phyloP scores from a whole-genome alignment of 1,284 basidiomycete genomes.

The Cryptococcus sp. region DNA sequence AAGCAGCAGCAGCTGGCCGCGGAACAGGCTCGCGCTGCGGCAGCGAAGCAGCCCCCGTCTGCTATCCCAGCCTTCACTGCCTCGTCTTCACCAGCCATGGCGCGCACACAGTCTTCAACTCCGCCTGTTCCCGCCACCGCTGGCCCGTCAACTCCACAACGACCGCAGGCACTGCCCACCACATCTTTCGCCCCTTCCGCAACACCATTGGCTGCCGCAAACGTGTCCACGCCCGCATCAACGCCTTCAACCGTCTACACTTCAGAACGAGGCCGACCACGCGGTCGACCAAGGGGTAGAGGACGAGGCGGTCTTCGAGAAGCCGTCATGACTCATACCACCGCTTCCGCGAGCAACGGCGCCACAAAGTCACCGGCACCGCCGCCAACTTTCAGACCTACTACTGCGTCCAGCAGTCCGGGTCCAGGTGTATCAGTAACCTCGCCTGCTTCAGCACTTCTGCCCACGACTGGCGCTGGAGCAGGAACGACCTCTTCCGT shows the following conservation, averaged over 20 bases:
- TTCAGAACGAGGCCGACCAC: slow-evolving; percentile 10
- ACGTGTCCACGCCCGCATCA: not conserved
- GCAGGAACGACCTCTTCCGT: not conserved
- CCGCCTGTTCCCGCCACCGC: too few relatives aligned
- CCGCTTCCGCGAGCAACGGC: not conserved
- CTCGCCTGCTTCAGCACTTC: not conserved
- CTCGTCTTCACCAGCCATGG: not conserved
- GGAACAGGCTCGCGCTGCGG: not conserved
- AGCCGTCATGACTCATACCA: slow-evolving; percentile 5
- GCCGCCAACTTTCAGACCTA: slow-evolving; percentile 1
- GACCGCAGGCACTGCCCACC: not conserved
- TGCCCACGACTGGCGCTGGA: slow-evolving; percentile 1
- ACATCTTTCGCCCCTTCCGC: not conserved
- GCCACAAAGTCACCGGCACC: slow-evolving; percentile 3
- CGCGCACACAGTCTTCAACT: not conserved
- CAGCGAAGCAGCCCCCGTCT: not conserved
- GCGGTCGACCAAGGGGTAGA: slow-evolving; percentile 18
- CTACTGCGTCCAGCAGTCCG: not conserved
- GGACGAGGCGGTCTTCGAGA: slow-evolving; percentile 17
- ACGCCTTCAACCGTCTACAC: not conserved
- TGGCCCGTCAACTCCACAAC: not conserved
- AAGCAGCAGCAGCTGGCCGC: too few relatives aligned
- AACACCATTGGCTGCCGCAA: too few relatives aligned
- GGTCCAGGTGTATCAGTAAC: not conserved
- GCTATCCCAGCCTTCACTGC: not conserved